These are phyloP conservation scores for Sanghuangporus weigelae DNA, from an alignment of 1,284 basidiomycete species.

Conservation along the genomic window DNA sequence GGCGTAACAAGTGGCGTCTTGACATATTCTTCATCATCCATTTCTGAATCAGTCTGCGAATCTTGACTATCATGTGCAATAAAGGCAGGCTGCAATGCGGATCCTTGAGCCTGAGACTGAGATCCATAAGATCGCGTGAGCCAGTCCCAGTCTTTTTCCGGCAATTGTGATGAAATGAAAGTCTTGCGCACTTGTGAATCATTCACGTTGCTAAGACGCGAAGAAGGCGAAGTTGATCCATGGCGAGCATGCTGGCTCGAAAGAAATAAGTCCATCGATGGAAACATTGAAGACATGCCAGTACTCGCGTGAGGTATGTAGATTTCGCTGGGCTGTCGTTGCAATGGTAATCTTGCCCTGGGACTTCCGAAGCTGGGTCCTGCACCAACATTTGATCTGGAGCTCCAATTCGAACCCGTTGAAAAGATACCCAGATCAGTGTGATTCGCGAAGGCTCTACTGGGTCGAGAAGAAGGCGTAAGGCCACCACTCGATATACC, in stretches of 20 bases:
- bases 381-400: background rate
- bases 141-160: background rate
- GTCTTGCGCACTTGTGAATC: background rate
- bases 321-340: background rate
- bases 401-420: background rate
- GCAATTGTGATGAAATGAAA: background rate
- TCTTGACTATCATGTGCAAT: background rate
- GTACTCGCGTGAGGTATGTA: background rate
- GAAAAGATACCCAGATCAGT: no score
- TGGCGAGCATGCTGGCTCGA: background rate
- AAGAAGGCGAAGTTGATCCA: background rate
- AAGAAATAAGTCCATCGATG: background rate
- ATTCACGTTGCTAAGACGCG: background rate
- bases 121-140: background rate
- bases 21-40: conserved; percentile 37
- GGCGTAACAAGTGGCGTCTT: conserved; percentile 52
- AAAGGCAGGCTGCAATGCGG: conserved; percentile 10
- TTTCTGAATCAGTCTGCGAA: conserved; percentile 1
- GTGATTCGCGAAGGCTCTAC: background rate
- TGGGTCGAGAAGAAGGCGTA: background rate
- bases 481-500: background rate
- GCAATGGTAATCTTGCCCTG: background rate
- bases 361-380: background rate
- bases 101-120: background rate
- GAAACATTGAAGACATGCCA: background rate